These are phyloP conservation scores for Viola pubescens DNA, from an alignment of 441 rosid genomes.

Conservation along the genomic window DNA sequence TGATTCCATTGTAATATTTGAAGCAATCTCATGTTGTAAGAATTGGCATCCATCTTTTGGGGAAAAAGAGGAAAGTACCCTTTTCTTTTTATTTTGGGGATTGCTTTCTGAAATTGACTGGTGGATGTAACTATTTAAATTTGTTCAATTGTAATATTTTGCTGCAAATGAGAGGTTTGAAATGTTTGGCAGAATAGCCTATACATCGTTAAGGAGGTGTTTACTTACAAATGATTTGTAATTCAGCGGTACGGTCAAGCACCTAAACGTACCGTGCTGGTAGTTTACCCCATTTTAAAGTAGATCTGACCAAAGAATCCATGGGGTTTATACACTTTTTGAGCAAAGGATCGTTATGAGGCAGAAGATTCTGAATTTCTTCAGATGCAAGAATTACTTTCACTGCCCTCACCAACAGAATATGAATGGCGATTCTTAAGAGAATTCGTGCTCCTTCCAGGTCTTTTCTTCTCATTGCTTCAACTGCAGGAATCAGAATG, in stretches of 20 bases:
- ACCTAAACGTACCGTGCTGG: conserved; percentile 8
- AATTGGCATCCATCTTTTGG: neutral
- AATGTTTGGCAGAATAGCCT: too few relatives aligned
- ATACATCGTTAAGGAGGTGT: too few relatives aligned
- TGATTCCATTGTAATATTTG: neutral
- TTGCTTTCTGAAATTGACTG: neutral
- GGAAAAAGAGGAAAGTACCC: neutral
- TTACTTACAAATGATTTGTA: too few relatives aligned
- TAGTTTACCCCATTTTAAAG: conserved; percentile 36
- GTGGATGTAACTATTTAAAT: neutral
- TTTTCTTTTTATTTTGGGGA: neutral
- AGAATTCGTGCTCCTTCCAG: conserved; percentile 50
- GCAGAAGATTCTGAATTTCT: conserved; percentile 40
- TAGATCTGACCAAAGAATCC: conserved; percentile 48
- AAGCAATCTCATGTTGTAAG: neutral
- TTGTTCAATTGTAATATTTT: too few relatives aligned
- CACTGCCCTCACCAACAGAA: conserved; percentile 42
- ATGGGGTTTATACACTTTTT: conserved; percentile 46
- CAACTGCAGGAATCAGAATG: conserved; percentile 37
- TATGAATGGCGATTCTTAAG: conserved; percentile 42
- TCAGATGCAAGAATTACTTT: conserved; percentile 49
- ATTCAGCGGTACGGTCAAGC: too few relatives aligned
- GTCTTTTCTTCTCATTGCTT: conserved; percentile 35
- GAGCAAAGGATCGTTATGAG: conserved; percentile 40
- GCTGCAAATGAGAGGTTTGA: too few relatives aligned